A percentile compares a stretch with the other conserved stretches of the same genome.
phyloP scores from a whole-genome alignment of 2,329 filamentous ascomycete species.

The Aspergillus thermomutatus region DNA sequence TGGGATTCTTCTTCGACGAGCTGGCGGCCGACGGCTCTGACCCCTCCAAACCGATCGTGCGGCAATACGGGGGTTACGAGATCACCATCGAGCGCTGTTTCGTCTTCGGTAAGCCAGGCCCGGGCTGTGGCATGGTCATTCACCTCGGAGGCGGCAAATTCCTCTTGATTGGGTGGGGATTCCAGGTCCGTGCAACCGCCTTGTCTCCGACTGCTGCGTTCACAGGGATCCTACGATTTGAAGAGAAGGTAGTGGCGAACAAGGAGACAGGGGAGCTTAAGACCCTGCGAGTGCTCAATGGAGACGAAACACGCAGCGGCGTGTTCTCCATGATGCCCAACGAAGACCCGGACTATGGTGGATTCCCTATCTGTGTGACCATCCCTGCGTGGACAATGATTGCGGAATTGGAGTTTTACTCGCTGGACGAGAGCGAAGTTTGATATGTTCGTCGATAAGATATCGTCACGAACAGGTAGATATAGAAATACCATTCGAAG shows the following conservation, averaged over 20 bases:
- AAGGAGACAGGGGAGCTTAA: constrained; percentile 34
- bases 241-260: constrained; percentile 37
- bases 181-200: constrained; percentile 34
- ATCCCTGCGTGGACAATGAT: constrained; percentile 51
- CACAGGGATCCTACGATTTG: constrained; percentile 43
- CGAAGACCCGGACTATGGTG: constrained; percentile 55
- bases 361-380: constrained; percentile 54
- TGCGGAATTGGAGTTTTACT: constrained; percentile 15
- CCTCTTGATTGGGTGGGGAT: constrained; percentile 46
- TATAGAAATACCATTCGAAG: neutral
- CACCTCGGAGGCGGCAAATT: constrained; percentile 39
- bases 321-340: constrained; percentile 54
- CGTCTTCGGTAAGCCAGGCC: constrained; percentile 44
- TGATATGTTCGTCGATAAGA: too few relatives aligned
- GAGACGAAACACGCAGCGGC: constrained; percentile 49
- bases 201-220: constrained; percentile 34
- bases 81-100: constrained; percentile 44
- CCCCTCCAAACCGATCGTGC: constrained; percentile 22
- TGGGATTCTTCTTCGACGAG: constrained; percentile 42
- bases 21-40: constrained; percentile 1
- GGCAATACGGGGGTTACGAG: constrained; percentile 31
- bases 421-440: neutral
- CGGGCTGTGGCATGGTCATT: constrained; percentile 45
- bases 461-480: too few relatives aligned
- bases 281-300: constrained; percentile 39